Conservation (phyloP, 2,329 filamentous ascomycete genomes). For the Diaporthe citrichinensis region DNA sequence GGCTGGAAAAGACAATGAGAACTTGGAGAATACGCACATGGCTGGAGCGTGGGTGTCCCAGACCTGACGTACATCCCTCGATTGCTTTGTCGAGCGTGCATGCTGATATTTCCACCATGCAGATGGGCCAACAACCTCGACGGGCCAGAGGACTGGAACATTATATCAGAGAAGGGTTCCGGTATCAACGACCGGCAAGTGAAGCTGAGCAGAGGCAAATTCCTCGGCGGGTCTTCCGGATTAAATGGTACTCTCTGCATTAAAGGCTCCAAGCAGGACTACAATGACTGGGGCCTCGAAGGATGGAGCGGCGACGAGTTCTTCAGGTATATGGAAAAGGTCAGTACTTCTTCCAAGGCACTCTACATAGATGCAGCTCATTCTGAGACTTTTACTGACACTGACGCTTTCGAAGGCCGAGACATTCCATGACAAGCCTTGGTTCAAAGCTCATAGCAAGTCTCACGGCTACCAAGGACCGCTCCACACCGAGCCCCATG, state of each 20-base stretch:
- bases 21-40: conserved; percentile 36
- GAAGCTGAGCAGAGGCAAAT: conserved; percentile 16
- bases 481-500: conserved; percentile 29
- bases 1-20: conserved; percentile 49
- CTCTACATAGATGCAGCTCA: accelerated
- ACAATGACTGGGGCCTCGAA: conserved; percentile 8
- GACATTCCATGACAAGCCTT: conserved; percentile 15
- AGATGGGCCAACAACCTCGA: conserved; percentile 20
- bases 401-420: background rate
- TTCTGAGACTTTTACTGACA: background rate
- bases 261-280: conserved; percentile 25
- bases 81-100: background rate
- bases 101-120: background rate
- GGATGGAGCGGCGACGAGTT: conserved; percentile 24
- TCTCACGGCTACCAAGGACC: conserved; percentile 16
- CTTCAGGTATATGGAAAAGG: conserved; percentile 15
- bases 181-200: conserved; percentile 25
- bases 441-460: conserved; percentile 17
- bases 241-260: conserved; percentile 22
- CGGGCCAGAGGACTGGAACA: conserved; percentile 28
- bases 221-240: conserved; percentile 16
- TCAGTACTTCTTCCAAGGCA: background rate
- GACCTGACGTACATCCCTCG: background rate
- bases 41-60: background rate
- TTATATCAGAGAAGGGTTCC: conserved; percentile 4